Percentiles rank a stretch among this genome's conserved stretches.
Evolutionary conservation across 768 basidiomycete species (phyloP).

Genomic region (Hebeloma cylindrosporum): DNA sequence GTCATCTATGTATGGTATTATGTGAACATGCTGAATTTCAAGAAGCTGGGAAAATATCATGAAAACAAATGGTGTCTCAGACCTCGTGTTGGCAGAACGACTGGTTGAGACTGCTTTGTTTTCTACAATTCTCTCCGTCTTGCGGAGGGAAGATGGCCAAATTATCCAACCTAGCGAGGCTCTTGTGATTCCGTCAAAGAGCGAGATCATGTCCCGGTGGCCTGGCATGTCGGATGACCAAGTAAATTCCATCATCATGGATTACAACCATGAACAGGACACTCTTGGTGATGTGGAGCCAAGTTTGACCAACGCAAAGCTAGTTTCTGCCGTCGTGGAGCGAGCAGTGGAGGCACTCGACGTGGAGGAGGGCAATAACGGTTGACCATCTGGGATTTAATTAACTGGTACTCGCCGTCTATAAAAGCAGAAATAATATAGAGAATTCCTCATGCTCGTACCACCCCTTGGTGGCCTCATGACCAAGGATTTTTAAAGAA

Average conservation of each 20-base stretch:
- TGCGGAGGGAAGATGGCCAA: slow-evolving; percentile 45
- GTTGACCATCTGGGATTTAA: slow-evolving; percentile 2
- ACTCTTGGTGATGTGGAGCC: slow-evolving; percentile 56
- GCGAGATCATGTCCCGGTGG: slow-evolving; percentile 71
- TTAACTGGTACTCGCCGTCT: slow-evolving; percentile 3
- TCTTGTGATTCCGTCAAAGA: slow-evolving; percentile 52
- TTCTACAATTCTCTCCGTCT: slow-evolving; percentile 53
- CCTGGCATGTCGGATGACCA: slow-evolving; percentile 70
- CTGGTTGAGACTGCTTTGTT: slow-evolving; percentile 76
- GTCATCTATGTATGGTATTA: neutral
- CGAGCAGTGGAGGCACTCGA: slow-evolving; percentile 49
- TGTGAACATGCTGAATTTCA: slow-evolving; percentile 6
- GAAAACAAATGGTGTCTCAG: slow-evolving; percentile 72
- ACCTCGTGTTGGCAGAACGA: slow-evolving; percentile 71
- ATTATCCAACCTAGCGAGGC: slow-evolving; percentile 59
- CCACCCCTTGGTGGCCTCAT: slow-evolving; percentile 4
- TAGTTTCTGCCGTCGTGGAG: slow-evolving; percentile 62
- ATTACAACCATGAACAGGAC: slow-evolving; percentile 64
- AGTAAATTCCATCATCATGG: slow-evolving; percentile 54
- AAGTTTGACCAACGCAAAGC: slow-evolving; percentile 59
- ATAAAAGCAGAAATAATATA: slow-evolving; percentile 11
- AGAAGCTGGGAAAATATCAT: slow-evolving; percentile 76
- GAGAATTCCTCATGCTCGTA: too few relatives aligned
- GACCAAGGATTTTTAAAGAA: slow-evolving; percentile 22
- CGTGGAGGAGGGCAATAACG: slow-evolving; percentile 19